Base-by-base conservation (phyloP, 768 basidiomycete genomes). In the Mycena capillaripes region DNA sequence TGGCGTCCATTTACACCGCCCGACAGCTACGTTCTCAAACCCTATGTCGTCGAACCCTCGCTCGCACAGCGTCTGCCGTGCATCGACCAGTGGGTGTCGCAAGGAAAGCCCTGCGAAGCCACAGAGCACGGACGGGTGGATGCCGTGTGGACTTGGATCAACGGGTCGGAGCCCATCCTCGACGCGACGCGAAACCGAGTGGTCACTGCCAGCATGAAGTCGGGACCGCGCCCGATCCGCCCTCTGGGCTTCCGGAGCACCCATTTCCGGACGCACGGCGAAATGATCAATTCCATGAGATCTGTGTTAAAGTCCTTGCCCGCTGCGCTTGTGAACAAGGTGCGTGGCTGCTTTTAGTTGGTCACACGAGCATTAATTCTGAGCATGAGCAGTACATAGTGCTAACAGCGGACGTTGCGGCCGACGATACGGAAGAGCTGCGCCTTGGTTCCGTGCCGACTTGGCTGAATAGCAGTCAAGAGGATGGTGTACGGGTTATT, bases 201-300 rank as follows among this genome's bases (percentile, higher is more conserved):
- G 16, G 66, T 63, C 3, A 66, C 53, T 14, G 50, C 57, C 1
- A 17, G 27, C 4, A 46, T 44, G 32, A 44, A 30, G 58, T 11
- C 30, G 2, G 40, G 58, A 0, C 32, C 25, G 12, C 59, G 42
- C 60, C 53, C 44, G n/a, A 34, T 55, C 3, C 27, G 2, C n/a
- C 57, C 66, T 30, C 5, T 57, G 25, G 74, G 74, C 9, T 34
- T 67, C 23, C 57, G 74, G 58, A 53, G 16, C 27, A 66, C 74
- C 16, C 74, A 75, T 53, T 75, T 75, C 60, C 48, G 75, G 10
- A 65, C 59, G 25, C 75, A 75, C 57, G 71, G 65, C 34, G 75
- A 75, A 23, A 66, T 75, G 75, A 16, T 70, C 25, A 61, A 75
- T 38, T 75, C 75, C 11, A 72, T 75, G 75, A 63, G 75, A 5